Conservation (phyloP, 2,329 filamentous ascomycete genomes). For the Claviceps sp. region DNA sequence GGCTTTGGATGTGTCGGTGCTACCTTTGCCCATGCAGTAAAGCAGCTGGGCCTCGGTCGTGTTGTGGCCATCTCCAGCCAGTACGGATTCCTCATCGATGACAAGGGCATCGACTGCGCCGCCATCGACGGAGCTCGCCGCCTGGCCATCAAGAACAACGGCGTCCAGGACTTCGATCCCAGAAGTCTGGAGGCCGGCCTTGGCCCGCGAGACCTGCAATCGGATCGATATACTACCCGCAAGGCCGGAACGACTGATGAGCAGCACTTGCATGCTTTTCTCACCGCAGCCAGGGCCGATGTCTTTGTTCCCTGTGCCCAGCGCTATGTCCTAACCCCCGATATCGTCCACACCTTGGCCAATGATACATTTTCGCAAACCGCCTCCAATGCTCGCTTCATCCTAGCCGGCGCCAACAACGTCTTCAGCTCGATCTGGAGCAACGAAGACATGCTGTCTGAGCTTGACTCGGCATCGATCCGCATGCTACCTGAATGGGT, state of each 20-base stretch:
- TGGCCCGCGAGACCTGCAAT: background rate
- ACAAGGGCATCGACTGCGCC: background rate
- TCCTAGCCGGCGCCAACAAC: conserved; percentile 1
- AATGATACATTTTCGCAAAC: background rate
- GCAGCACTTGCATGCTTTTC: background rate
- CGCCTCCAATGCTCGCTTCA: background rate
- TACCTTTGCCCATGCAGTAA: background rate
- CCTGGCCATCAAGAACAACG: background rate
- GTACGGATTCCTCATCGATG: background rate
- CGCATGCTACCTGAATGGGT: background rate
- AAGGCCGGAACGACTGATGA: background rate
- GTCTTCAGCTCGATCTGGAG: background rate
- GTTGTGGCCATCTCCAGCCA: background rate
- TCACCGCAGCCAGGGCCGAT: background rate
- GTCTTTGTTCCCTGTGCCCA: background rate
- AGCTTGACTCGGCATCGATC: background rate
- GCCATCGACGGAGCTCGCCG: background rate
- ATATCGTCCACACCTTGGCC: background rate
- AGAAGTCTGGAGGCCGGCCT: background rate
- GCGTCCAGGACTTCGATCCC: background rate
- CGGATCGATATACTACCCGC: background rate
- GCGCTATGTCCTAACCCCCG: background rate
- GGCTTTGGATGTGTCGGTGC: background rate
- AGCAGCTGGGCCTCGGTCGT: background rate
- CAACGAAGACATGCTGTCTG: background rate